A percentile compares a stretch with the other conserved stretches of the same genome.
Conservation (phyloP, 139 green algal genomes). For the Picochlorum sp. region DNA sequence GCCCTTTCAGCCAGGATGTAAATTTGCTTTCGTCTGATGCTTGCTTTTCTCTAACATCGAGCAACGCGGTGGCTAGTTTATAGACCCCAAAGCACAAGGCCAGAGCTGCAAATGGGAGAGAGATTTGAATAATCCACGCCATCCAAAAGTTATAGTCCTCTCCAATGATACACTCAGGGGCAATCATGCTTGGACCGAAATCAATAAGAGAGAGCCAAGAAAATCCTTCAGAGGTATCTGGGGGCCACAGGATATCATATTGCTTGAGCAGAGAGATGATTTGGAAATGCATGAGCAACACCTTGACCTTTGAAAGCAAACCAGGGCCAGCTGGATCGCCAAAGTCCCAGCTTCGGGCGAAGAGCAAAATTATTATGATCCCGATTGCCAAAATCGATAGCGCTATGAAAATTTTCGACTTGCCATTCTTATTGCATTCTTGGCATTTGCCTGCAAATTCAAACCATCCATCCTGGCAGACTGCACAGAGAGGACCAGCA, state of each 20-base stretch:
- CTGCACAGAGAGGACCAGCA: constrained; percentile 28
- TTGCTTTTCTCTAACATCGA: neutral
- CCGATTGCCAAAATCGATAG: constrained; percentile 11
- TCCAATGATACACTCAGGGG: constrained; percentile 24
- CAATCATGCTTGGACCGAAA: constrained; percentile 25
- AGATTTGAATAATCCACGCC: constrained; percentile 24
- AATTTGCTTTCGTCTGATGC: neutral
- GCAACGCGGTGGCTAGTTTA: neutral
- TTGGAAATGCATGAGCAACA: constrained; percentile 36
- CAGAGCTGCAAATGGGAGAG: constrained; percentile 19
- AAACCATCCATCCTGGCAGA: constrained; percentile 20
- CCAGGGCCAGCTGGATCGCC: constrained; percentile 15
- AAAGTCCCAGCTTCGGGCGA: constrained; percentile 21
- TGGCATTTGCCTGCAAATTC: constrained; percentile 18
- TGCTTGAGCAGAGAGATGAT: constrained; percentile 31
- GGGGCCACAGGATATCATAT: constrained; percentile 37
- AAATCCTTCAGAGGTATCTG: constrained; percentile 9
- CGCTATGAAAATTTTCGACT: constrained; percentile 17
- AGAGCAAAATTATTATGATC: constrained; percentile 14
- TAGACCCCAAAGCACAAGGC: constrained; percentile 7
- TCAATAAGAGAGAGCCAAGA: constrained; percentile 33
- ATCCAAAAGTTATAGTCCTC: constrained; percentile 24
- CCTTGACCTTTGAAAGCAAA: constrained; percentile 38
- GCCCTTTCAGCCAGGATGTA: neutral
- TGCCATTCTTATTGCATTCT: constrained; percentile 1